A percentile compares a stretch with the other conserved stretches of the same genome.
These are phyloP conservation scores for Globisporangium megalacanthum DNA, from an alignment of 352 stramenopile genomes.

Conservation along the genomic window DNA sequence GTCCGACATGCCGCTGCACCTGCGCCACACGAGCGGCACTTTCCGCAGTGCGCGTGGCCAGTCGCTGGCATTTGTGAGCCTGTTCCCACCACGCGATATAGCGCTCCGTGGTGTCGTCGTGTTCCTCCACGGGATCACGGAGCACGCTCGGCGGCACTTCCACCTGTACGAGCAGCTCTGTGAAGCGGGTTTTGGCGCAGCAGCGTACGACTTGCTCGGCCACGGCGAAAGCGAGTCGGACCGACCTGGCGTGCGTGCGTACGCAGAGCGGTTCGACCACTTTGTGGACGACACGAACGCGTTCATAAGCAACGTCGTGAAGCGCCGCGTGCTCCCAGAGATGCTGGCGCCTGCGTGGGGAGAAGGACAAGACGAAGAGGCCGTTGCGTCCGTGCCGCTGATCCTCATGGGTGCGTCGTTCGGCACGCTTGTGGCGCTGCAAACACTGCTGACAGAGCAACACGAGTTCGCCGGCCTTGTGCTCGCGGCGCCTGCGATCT, in stretches of 20 bases:
- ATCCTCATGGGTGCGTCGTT: too few species aligned
- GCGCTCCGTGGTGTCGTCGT: too few species aligned
- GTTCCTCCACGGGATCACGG: constrained; percentile 37
- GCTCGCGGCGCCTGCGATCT: neutral
- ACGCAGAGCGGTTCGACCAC: constrained; percentile 26
- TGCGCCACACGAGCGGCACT: too few species aligned
- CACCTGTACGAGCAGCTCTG: constrained; percentile 37
- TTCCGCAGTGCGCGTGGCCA: constrained; percentile 27
- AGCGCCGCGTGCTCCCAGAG: constrained; percentile 1
- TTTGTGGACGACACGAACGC: constrained; percentile 53
- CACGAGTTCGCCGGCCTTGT: too few species aligned
- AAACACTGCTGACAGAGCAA: too few species aligned
- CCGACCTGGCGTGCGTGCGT: constrained; percentile 14
- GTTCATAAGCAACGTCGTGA: constrained; percentile 26
- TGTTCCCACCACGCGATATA: constrained; percentile 20
- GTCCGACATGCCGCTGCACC: too few species aligned
- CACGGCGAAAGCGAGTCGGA: constrained; percentile 36
- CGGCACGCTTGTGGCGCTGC: too few species aligned
- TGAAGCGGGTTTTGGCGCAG: constrained; percentile 26
- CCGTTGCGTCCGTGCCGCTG: too few species aligned
- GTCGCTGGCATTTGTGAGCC: constrained; percentile 30
- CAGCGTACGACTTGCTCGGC: constrained; percentile 40
- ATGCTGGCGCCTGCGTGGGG: too few species aligned
- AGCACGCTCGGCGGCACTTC: constrained; percentile 39
- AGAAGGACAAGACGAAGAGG: too few species aligned